Evolutionary conservation across 441 rosid species (phyloP).

Genomic region (Isatis lusitanica): DNA sequence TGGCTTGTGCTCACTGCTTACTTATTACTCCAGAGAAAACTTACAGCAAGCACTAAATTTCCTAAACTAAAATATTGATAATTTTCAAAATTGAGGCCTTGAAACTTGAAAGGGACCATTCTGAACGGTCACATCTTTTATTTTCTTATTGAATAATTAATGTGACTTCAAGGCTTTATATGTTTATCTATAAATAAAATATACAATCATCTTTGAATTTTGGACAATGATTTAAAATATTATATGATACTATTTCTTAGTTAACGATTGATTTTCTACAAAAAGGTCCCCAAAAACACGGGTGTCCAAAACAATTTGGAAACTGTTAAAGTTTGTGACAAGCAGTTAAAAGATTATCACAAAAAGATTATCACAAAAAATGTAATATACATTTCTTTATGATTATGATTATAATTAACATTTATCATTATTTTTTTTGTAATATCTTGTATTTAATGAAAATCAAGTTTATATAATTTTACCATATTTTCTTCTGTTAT

Average conservation of each 20-base stretch:
- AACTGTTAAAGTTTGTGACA: not conserved
- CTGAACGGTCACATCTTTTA: conserved; percentile 11
- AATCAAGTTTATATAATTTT: too few species aligned
- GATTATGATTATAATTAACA: too few species aligned
- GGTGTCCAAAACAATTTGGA: not conserved
- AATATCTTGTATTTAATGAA: too few species aligned
- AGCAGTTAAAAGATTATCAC: too few species aligned
- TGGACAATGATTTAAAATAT: not conserved
- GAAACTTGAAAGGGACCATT: conserved; percentile 19
- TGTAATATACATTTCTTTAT: too few species aligned
- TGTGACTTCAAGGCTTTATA: conserved; percentile 18
- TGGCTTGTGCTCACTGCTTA: not conserved
- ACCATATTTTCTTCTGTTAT: too few species aligned
- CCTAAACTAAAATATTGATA: not conserved
- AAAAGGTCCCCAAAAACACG: not conserved
- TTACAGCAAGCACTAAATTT: conserved; percentile 2
- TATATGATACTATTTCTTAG: not conserved
- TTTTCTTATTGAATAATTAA: conserved; percentile 1
- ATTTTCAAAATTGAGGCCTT: not conserved
- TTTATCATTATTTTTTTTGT: too few species aligned
- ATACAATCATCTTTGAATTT: conserved; percentile 14
- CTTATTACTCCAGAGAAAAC: not conserved
- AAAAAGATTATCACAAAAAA: too few species aligned
- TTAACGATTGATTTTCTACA: conserved; percentile 10
- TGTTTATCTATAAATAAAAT: conserved; percentile 21